Evolutionary conservation across 805 yeast species (phyloP).

Genomic region (Candida ortonii): DNA sequence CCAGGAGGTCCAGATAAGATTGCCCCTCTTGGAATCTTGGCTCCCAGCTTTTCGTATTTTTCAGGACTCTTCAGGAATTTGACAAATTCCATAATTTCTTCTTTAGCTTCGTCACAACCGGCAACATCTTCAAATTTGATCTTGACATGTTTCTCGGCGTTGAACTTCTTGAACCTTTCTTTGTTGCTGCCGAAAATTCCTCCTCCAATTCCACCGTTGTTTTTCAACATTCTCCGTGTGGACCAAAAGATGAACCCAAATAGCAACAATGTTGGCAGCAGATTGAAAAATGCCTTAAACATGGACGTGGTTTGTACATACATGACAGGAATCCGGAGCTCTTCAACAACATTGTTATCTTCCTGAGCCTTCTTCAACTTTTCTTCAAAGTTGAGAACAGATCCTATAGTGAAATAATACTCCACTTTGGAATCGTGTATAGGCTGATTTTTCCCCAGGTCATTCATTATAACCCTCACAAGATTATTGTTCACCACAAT

Average conservation of each 20-base stretch:
- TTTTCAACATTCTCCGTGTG: constrained; percentile 51
- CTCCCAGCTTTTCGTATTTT: constrained; percentile 85
- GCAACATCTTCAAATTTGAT: constrained; percentile 88
- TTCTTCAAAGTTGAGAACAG: constrained; percentile 80
- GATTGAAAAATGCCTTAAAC: constrained; percentile 60
- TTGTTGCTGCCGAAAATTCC: constrained; percentile 71
- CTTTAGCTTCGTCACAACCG: constrained; percentile 92
- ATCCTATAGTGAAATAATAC: constrained; percentile 76
- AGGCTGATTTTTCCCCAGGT: constrained; percentile 35
- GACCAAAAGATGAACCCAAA: constrained; percentile 77
- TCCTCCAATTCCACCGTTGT: constrained; percentile 56
- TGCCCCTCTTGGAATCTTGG: constrained; percentile 94
- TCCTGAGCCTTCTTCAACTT: constrained; percentile 75
- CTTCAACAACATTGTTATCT: constrained; percentile 59
- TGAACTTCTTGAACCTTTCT: constrained; percentile 74
- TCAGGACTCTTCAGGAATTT: constrained; percentile 80
- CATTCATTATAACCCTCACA: constrained; percentile 66
- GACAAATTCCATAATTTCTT: constrained; percentile 94
- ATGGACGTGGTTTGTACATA: constrained; percentile 69
- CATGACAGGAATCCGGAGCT: constrained; percentile 72
- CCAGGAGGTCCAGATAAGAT: constrained; percentile 95
- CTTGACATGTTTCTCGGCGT: constrained; percentile 79
- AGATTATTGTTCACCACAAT: constrained; percentile 68
- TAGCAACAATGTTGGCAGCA: constrained; percentile 76
- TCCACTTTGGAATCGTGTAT: constrained; percentile 26